Conservation (phyloP, 140 eudicot genomes). For the Anethum foeniculum region DNA sequence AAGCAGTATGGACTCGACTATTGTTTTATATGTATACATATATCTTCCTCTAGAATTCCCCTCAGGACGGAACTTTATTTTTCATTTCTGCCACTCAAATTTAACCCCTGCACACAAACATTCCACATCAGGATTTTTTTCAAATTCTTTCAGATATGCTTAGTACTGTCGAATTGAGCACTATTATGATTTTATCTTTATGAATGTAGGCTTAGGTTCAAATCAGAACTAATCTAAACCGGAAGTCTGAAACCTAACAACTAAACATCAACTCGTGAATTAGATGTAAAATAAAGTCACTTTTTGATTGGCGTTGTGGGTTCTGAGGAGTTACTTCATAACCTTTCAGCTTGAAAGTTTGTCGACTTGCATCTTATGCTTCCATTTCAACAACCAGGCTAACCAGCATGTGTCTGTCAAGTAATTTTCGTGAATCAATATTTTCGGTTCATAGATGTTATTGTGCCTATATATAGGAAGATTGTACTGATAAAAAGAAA, state of each 20-base stretch:
- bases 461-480: not conserved
- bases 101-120: not conserved
- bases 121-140: not conserved
- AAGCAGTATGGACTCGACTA: slow-evolving; percentile 1
- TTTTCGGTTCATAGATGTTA: slow-evolving; percentile 4
- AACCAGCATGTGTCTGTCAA: not conserved
- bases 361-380: not conserved
- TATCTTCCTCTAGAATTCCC: slow-evolving; percentile 63
- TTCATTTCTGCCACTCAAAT: not conserved
- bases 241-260: not conserved
- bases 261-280: not conserved
- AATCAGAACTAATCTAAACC: not conserved
- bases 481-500: not conserved
- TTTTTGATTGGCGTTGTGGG: not conserved
- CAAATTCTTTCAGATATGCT: not conserved
- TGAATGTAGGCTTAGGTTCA: not conserved
- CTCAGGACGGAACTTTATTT: slow-evolving; percentile 55
- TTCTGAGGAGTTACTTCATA: not conserved
- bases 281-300: not conserved
- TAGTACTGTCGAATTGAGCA: too few species aligned
- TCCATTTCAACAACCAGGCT: not conserved
- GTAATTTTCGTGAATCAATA: not conserved
- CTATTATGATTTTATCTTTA: not conserved
- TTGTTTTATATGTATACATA: not conserved
- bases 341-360: not conserved